A percentile compares a stretch with the other conserved stretches of the same genome.
Evolutionary conservation across 306 rosid species (phyloP).

Genomic region (Casuarina cunninghamiana): DNA sequence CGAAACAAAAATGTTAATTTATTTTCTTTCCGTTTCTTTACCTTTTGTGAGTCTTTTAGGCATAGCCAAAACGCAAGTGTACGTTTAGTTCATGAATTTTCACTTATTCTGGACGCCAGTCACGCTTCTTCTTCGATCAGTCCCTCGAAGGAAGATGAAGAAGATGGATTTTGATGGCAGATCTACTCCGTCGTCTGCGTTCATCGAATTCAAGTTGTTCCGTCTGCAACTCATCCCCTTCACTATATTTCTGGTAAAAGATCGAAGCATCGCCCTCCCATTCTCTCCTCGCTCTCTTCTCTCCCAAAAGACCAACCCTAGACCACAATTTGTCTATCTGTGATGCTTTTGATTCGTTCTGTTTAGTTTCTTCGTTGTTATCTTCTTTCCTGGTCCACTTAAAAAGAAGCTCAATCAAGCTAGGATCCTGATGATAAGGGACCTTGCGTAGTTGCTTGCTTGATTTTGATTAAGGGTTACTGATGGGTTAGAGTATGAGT

Average conservation of each 20-base stretch:
- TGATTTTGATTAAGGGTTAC: not conserved
- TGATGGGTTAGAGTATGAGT: not conserved
- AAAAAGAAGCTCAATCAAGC: not conserved
- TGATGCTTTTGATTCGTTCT: not conserved
- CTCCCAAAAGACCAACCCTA: not conserved
- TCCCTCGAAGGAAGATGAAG: not conserved
- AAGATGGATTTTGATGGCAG: not conserved
- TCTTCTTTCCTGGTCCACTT: not conserved
- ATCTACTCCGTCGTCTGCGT: not conserved
- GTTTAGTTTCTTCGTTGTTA: not conserved
- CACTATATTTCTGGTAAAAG: conserved; percentile 17
- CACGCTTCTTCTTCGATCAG: not conserved
- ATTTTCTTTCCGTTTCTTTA: too few species aligned
- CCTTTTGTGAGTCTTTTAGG: too few species aligned
- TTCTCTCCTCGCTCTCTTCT: not conserved
- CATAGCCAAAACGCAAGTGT: too few species aligned
- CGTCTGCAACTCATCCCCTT: not conserved
- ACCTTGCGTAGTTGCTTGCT: not conserved
- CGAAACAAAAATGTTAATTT: too few species aligned
- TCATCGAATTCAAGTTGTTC: not conserved
- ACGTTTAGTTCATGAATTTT: too few species aligned
- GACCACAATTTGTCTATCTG: not conserved
- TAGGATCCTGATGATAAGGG: not conserved
- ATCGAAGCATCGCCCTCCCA: not conserved
- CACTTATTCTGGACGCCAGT: too few species aligned